phyloP scores from a whole-genome alignment of 352 stramenopile species.

The Pythium aphanidermatum region DNA sequence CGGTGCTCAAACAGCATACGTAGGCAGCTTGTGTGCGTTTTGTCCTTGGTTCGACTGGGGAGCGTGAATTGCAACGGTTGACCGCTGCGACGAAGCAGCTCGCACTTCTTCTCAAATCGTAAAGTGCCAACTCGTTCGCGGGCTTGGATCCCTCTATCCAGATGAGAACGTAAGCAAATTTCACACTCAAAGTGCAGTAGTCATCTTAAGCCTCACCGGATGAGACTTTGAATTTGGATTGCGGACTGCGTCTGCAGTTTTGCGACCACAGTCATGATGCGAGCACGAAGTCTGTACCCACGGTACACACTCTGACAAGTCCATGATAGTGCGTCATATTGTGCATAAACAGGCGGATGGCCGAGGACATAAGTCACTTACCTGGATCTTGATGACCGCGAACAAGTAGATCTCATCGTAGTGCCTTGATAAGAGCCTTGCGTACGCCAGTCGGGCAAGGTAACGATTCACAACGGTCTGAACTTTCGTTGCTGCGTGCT shows the following conservation, averaged over 20 bases:
- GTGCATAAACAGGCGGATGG: neutral
- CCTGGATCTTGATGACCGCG: constrained; percentile 46
- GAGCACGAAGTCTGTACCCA: constrained; percentile 34
- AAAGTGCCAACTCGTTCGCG: constrained; percentile 44
- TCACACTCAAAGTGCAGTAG: too few relatives aligned
- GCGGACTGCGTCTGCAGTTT: constrained; percentile 31
- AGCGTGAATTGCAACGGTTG: constrained; percentile 38
- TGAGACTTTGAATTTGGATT: constrained; percentile 49
- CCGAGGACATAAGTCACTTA: constrained; percentile 9
- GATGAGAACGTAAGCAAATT: constrained; percentile 1
- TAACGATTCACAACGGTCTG: constrained; percentile 47
- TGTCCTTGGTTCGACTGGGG: constrained; percentile 20
- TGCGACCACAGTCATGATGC: constrained; percentile 37
- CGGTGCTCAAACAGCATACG: constrained; percentile 33
- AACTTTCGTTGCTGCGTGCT: constrained; percentile 35
- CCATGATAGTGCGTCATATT: neutral
- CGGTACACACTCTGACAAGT: constrained; percentile 30
- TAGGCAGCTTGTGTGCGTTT: constrained; percentile 19
- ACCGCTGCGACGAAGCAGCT: constrained; percentile 24
- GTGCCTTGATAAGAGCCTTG: constrained; percentile 30
- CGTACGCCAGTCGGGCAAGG: constrained; percentile 36
- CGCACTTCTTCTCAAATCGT: constrained; percentile 43
- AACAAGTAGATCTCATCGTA: constrained; percentile 35
- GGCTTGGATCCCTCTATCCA: constrained; percentile 37
- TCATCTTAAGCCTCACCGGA: constrained; percentile 33